Percentiles rank a stretch among this genome's conserved stretches.
Evolutionary conservation across 148 eudicot genomes (phyloP).

Genomic region (Camellia sinensis): DNA sequence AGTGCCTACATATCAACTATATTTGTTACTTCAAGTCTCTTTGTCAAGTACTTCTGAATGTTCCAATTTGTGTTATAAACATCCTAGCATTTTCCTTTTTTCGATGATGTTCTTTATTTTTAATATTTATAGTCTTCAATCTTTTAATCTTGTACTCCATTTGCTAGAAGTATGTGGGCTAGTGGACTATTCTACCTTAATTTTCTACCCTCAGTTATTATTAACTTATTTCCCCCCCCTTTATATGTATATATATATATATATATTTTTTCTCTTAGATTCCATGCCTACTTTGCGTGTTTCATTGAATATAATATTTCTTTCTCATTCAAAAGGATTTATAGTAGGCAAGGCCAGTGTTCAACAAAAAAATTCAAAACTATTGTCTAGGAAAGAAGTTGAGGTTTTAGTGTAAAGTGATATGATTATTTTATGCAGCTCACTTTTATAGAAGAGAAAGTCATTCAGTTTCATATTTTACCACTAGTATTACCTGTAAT

Average conservation of each 20-base stretch:
- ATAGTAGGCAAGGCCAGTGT: background rate
- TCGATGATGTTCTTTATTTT: background rate
- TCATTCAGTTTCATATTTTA: background rate
- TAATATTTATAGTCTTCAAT: background rate
- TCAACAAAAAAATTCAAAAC: background rate
- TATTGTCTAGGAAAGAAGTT: background rate
- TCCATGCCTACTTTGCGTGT: background rate
- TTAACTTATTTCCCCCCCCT: background rate
- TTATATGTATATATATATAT: no score
- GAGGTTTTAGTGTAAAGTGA: no score
- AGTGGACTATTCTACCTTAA: background rate
- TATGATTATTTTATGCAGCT: no score
- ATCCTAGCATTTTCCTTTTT: background rate
- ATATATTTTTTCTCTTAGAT: background rate
- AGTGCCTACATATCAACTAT: background rate
- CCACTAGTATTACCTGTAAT: background rate
- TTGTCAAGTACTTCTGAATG: background rate
- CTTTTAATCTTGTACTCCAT: background rate
- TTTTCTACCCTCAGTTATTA: no score
- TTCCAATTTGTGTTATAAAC: background rate
- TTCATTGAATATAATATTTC: background rate
- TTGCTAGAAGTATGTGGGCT: background rate
- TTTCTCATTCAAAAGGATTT: background rate
- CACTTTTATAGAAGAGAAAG: conserved; percentile 1
- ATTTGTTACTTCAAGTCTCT: background rate